Base-by-base conservation (phyloP, 305 asterid species). In the Euphrasia arctica region DNA sequence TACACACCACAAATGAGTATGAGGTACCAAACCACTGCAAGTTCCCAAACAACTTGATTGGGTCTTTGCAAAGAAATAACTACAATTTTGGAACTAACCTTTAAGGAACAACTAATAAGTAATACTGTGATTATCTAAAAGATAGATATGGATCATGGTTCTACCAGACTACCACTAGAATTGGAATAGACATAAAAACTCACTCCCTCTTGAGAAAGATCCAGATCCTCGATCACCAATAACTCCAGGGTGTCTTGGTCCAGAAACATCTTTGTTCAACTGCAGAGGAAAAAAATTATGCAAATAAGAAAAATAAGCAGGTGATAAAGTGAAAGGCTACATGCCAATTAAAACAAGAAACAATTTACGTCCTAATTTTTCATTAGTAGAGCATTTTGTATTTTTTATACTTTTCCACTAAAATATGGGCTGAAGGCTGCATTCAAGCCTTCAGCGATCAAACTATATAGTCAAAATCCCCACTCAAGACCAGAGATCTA, bases 171-270 rank as follows among this genome's bases (percentile, higher is more conserved):
- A 39, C 45, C 45, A 39, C 45, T 8, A 39, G 9, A 39, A 39
- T 39, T 39, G 9, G 45, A 39, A 39, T 60, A 36, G 32, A 31
- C 34, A 9, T 54, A 62, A 60, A 39, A 57, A 78, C 98, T 89
- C 78, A 91, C 98, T 91, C 75, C 85, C 96, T 74, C 97, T 91
- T 9, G 97, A 89, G 51, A 45, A 45, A 45, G 51, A 45, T 45
- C 51, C 51, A 11, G 51, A 45, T 45, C 51, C 51, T 12, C 13
- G 51, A n/a, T 45, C 51, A 45, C 51, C 51, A n/a, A 45, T 45
- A 45, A 45, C 51, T n/a, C 51, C 98, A 14, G 95, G 95, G 82
- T 89, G 94, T 77, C 86, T 80, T 73, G 97, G 95, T 55, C 98
- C 98, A 55, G 87, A 73, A 64, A 89, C 95, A 50, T 39, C 78